Base-by-base conservation (phyloP, 495 filamentous ascomycete species). In the Mytilinidion resinicola region DNA sequence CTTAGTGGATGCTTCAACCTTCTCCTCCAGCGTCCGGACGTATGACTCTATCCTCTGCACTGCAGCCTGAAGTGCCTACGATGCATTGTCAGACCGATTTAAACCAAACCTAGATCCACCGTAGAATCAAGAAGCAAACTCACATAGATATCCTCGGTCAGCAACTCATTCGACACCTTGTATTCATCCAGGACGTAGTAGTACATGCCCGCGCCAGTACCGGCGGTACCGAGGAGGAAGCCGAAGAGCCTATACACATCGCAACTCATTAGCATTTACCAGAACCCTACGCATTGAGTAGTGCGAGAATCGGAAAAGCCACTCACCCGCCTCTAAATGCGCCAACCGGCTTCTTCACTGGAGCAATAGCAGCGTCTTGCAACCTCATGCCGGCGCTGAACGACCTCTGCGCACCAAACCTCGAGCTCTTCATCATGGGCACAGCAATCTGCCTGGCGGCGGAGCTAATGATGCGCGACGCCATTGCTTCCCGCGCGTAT, bases 101-200 rank as follows among this genome's bases (percentile, higher is more conserved):
- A 2, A 30, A 30, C 25, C 25, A 30, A 6, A 30, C 25, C 2
- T 30, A 3, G 25, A 6, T 6, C 25, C 6, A 3, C 6, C 25
- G 3, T 53, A 37, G 1, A 1, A 30, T 1, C 15, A 38, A 17
- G 1, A 49, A 49, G 46, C 8, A 53, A 64, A 83, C 89, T 70
- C 82, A 97, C 93, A 75, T 88, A 88, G 72, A 98, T 96, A 77
- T 98, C 93, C 74, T 95, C 89, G 44, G 87, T 93, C 73, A 98
- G 75, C 69, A 96, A 80, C 74, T 96, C 89, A 73, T 97, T 98
- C 55, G 90, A 88, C 38, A 93, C 79, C 72, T 89, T 86, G 73
- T 97, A 97, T 72, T 98, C 91, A 67, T 89, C 85, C 56, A 97
- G 72, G 60, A 95, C 80, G 69, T 97, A 97, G 70, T 88, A 90